Evolutionary conservation across 2,329 filamentous ascomycete species (phyloP).

Genomic region (Pseudocercospora fuligena): DNA sequence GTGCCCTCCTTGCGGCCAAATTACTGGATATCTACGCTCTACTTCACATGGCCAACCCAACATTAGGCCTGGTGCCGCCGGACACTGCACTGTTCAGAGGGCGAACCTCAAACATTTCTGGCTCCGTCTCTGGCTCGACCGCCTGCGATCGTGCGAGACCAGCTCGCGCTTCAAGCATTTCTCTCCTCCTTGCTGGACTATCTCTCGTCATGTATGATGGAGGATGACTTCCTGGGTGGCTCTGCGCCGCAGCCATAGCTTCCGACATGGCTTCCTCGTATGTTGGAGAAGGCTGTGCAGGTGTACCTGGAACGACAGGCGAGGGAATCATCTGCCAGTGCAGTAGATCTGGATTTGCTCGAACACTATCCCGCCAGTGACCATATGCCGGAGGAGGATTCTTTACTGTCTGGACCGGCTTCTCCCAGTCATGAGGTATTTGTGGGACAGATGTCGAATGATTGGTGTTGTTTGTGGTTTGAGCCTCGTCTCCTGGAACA

Average conservation of each 20-base stretch:
- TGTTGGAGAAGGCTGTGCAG: slow-evolving; percentile 36
- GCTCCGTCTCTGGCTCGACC: slow-evolving; percentile 26
- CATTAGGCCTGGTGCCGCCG: slow-evolving; percentile 8
- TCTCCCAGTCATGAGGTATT: slow-evolving; percentile 30
- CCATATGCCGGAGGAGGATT: slow-evolving; percentile 81
- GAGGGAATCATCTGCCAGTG: slow-evolving; percentile 64
- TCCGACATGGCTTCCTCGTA: slow-evolving; percentile 41
- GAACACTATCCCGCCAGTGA: slow-evolving; percentile 80
- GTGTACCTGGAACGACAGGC: slow-evolving; percentile 30
- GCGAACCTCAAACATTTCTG: slow-evolving; percentile 36
- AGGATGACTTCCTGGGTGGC: slow-evolving; percentile 25
- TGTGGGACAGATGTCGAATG: slow-evolving; percentile 39
- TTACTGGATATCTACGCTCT: slow-evolving; percentile 10
- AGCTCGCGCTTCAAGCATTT: slow-evolving; percentile 31
- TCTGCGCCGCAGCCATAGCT: slow-evolving; percentile 29
- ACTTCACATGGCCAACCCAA: slow-evolving; percentile 25
- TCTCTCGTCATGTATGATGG: slow-evolving; percentile 38
- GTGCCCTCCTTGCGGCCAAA: background rate
- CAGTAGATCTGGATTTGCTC: slow-evolving; percentile 78
- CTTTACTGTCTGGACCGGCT: slow-evolving; percentile 30
- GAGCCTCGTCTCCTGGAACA: slow-evolving; percentile 62
- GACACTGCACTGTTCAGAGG: slow-evolving; percentile 16
- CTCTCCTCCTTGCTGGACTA: slow-evolving; percentile 32
- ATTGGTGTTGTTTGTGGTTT: slow-evolving; percentile 29
- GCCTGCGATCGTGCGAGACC: slow-evolving; percentile 27